Evolutionary conservation across 176 grass and related monocot species (phyloP).

Genomic region (Eleusine indica): DNA sequence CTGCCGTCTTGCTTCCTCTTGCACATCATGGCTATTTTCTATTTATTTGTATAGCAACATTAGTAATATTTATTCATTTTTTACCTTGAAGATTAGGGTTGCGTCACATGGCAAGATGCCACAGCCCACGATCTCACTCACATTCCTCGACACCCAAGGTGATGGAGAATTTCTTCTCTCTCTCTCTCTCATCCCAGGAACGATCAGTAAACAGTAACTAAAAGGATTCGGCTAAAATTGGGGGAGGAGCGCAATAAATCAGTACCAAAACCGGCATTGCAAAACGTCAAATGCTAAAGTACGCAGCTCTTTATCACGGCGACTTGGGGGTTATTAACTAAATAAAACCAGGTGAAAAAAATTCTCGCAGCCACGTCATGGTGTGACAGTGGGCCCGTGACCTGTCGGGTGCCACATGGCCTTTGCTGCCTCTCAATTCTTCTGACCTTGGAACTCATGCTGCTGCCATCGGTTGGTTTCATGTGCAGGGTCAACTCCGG

Average conservation of each 20-base stretch:
- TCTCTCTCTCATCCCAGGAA: too few species aligned
- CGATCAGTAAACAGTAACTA: too few species aligned
- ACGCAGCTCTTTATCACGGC: neutral
- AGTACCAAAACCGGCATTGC: neutral
- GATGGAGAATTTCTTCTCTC: too few species aligned
- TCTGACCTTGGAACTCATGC: neutral
- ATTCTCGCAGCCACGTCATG: neutral
- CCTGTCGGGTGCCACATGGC: neutral
- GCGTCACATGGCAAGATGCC: constrained; percentile 37
- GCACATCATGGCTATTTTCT: neutral
- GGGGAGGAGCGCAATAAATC: neutral
- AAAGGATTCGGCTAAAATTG: neutral
- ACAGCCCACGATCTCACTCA: neutral
- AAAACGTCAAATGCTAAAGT: neutral
- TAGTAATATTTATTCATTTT: neutral
- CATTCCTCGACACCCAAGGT: neutral
- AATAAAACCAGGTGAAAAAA: too few species aligned
- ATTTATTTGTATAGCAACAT: neutral
- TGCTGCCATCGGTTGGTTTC: neutral
- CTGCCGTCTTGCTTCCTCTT: neutral
- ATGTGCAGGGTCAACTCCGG: neutral
- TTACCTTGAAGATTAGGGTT: neutral
- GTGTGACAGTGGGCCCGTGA: neutral
- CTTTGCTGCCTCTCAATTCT: neutral
- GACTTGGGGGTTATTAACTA: too few species aligned